A percentile compares a stretch with the other conserved stretches of the same genome.
Evolutionary conservation across 345 rosid genomes (phyloP).

Genomic region (Leavenworthia alabamica): DNA sequence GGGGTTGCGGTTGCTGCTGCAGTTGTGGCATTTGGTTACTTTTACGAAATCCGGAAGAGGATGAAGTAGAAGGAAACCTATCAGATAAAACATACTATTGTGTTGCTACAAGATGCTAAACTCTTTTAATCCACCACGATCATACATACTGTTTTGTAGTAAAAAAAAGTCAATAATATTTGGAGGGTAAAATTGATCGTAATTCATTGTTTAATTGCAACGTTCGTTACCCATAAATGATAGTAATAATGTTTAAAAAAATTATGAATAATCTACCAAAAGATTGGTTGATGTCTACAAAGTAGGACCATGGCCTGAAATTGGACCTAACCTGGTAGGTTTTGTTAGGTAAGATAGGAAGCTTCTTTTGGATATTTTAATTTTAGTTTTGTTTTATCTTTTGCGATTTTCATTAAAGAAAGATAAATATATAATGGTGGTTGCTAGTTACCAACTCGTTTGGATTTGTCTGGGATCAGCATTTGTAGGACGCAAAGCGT

Average conservation of each 20-base stretch:
- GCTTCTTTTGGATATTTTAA: not conserved
- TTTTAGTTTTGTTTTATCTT: not conserved
- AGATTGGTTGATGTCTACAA: constrained; percentile 7
- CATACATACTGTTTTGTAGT: constrained; percentile 1
- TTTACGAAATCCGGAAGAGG: constrained; percentile 35
- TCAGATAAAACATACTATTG: not conserved
- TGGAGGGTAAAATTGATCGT: not conserved
- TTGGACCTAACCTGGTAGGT: constrained; percentile 24
- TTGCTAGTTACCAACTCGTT: constrained; percentile 6
- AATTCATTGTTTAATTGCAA: not conserved
- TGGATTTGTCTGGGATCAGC: constrained; percentile 7
- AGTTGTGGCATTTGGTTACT: too few species aligned
- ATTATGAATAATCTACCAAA: too few species aligned
- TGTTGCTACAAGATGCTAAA: constrained; percentile 2
- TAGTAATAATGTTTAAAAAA: too few species aligned
- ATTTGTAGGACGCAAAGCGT: constrained; percentile 13
- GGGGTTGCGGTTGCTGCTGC: constrained; percentile 3
- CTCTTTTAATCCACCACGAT: constrained; percentile 7
- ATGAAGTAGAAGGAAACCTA: constrained; percentile 31
- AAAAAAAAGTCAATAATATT: not conserved
- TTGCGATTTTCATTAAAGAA: not conserved
- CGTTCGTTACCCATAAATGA: not conserved
- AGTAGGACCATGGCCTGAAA: constrained; percentile 25
- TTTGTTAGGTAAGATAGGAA: constrained; percentile 25
- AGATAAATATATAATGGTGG: not conserved